phyloP scores from a whole-genome alignment of 495 filamentous ascomycete species.

The Daldinia concentrica region DNA sequence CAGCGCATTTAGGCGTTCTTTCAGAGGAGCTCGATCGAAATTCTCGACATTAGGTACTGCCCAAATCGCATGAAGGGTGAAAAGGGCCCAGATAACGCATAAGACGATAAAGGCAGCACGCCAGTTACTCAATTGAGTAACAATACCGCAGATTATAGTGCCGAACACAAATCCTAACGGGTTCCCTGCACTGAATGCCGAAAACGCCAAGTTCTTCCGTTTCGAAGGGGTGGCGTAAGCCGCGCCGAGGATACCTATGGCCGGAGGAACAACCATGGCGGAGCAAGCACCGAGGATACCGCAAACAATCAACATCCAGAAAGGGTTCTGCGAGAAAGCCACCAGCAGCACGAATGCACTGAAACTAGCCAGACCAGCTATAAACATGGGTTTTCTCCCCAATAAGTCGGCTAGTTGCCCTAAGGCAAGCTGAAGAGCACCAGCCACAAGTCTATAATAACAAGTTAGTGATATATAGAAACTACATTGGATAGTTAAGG shows the following conservation, averaged over 20 bases:
- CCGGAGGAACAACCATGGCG: slow-evolving; percentile 72
- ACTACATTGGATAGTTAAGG: background rate
- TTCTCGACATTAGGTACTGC: slow-evolving; percentile 69
- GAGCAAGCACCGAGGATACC: slow-evolving; percentile 70
- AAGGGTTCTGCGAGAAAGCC: slow-evolving; percentile 69
- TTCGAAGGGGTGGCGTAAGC: slow-evolving; percentile 68
- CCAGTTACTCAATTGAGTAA: slow-evolving; percentile 69
- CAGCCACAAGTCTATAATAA: slow-evolving; percentile 64
- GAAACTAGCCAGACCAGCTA: slow-evolving; percentile 69
- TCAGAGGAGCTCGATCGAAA: slow-evolving; percentile 57
- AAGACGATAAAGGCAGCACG: slow-evolving; percentile 69
- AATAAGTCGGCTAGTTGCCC: slow-evolving; percentile 75
- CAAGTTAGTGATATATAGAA: slow-evolving; percentile 1
- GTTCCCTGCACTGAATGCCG: slow-evolving; percentile 75
- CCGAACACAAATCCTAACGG: slow-evolving; percentile 76
- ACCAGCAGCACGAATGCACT: slow-evolving; percentile 63
- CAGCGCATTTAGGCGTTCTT: slow-evolving; percentile 50
- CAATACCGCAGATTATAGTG: slow-evolving; percentile 70
- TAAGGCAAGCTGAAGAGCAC: slow-evolving; percentile 73
- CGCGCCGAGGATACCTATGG: slow-evolving; percentile 71
- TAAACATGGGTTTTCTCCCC: slow-evolving; percentile 69
- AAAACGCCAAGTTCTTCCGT: slow-evolving; percentile 76
- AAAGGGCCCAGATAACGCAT: slow-evolving; percentile 68
- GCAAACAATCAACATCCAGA: slow-evolving; percentile 71
- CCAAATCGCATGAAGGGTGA: slow-evolving; percentile 67